phyloP scores from a whole-genome alignment of 768 basidiomycete species.

The Pleurotus ostreatus region DNA sequence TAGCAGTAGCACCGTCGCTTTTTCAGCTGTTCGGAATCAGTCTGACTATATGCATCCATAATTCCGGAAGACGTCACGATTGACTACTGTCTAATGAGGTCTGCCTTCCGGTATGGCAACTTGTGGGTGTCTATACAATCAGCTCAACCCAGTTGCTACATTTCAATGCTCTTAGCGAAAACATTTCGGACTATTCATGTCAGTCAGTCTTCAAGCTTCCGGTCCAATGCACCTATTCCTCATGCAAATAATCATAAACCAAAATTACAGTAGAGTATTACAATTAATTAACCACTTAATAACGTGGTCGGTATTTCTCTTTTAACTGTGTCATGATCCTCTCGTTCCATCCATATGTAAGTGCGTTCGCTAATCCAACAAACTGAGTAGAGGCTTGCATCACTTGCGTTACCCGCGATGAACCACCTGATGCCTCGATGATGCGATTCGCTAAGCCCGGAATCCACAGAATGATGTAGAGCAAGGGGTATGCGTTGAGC shows the following conservation, averaged over 20 bases:
- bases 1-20: conserved; percentile 13
- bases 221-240: too few species aligned
- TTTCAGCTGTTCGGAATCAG: conserved; percentile 23
- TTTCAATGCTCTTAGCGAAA: too few species aligned
- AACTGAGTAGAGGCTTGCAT: conserved; percentile 13
- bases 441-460: conserved; percentile 13
- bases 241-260: too few species aligned
- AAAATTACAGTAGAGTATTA: too few species aligned
- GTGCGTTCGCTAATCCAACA: conserved; percentile 12
- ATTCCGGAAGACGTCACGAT: conserved; percentile 96
- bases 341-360: conserved; percentile 14
- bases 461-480: conserved; percentile 15
- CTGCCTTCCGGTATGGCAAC: conserved; percentile 77
- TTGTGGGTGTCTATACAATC: conserved; percentile 97
- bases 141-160: conserved; percentile 65
- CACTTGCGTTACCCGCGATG: conserved; percentile 7
- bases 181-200: too few species aligned
- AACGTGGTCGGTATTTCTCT: neutral
- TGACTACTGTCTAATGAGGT: conserved; percentile 91
- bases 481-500: conserved; percentile 14
- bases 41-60: conserved; percentile 85
- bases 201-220: too few species aligned
- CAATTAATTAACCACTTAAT: too few species aligned
- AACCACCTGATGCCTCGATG: conserved; percentile 11
- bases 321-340: conserved; percentile 8